A percentile compares a stretch with the other conserved stretches of the same genome.
Conservation (phyloP, 345 rosid genomes). For the Litchi chinensis region DNA sequence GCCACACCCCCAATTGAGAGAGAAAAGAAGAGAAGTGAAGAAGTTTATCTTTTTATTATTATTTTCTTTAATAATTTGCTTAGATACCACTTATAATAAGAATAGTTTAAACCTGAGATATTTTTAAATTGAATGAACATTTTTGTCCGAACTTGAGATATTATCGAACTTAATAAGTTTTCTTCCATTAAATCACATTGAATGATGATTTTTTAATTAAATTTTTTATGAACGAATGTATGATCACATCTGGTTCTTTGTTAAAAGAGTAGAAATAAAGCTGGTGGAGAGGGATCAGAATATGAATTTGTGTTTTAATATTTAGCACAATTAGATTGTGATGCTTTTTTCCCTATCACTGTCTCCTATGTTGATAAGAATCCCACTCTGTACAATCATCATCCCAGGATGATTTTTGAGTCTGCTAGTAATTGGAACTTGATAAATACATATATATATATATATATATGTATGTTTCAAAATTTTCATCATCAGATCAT, state of each 20-base stretch:
- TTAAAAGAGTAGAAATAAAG: constrained; percentile 1
- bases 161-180: too few relatives aligned
- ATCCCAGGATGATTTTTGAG: not conserved
- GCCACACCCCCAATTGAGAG: constrained; percentile 22
- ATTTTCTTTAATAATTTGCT: too few relatives aligned
- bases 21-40: constrained; percentile 3
- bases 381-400: constrained; percentile 38
- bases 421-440: not conserved
- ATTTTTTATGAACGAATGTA: constrained; percentile 25
- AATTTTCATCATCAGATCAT: too few relatives aligned
- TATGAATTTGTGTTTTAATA: constrained; percentile 27
- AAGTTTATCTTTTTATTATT: not conserved
- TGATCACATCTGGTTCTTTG: constrained; percentile 47
- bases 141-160: too few relatives aligned
- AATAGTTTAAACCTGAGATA: too few relatives aligned
- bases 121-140: too few relatives aligned
- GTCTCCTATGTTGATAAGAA: constrained; percentile 50
- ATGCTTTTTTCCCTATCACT: constrained; percentile 37
- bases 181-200: too few relatives aligned
- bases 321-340: constrained; percentile 18
- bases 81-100: too few relatives aligned
- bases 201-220: not conserved
- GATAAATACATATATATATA: not conserved
- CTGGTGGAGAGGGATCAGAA: constrained; percentile 51
- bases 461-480: too few relatives aligned